Evolutionary conservation across 2,329 filamentous ascomycete species (phyloP).

Genomic region (Colletotrichum sp.): DNA sequence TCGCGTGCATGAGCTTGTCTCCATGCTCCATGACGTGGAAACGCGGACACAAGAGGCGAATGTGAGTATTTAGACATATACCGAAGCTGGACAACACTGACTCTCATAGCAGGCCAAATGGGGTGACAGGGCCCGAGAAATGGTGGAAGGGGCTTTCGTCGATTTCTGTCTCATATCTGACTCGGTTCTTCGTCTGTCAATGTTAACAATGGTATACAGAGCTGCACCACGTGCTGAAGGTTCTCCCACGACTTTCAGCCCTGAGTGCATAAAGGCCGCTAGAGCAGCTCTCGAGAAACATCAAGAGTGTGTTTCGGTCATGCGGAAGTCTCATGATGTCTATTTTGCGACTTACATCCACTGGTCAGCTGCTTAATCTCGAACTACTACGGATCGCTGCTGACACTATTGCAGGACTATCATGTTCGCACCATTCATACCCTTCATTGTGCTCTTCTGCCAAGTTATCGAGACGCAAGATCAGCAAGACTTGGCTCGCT

Average conservation of each 20-base stretch:
- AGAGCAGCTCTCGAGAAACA: constrained; percentile 45
- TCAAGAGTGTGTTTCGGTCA: constrained; percentile 42
- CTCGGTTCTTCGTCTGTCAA: constrained; percentile 44
- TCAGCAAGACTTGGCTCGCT: constrained; percentile 46
- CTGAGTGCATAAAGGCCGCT: constrained; percentile 47
- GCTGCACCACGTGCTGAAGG: constrained; percentile 34
- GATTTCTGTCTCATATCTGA: constrained; percentile 41
- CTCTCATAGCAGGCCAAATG: not conserved
- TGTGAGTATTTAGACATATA: constrained; percentile 1
- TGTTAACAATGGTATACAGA: constrained; percentile 47
- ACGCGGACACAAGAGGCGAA: constrained; percentile 24
- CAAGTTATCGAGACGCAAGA: constrained; percentile 52
- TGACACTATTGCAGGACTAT: constrained; percentile 38
- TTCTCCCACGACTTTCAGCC: constrained; percentile 40
- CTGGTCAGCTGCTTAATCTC: constrained; percentile 37
- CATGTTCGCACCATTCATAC: constrained; percentile 58
- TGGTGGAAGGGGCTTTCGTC: constrained; percentile 30
- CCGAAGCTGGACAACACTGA: not conserved
- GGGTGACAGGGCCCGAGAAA: not conserved
- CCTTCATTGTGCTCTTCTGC: constrained; percentile 59
- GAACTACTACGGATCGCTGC: fast-evolving
- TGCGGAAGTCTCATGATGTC: constrained; percentile 37
- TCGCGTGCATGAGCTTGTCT: constrained; percentile 34
- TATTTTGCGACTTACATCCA: constrained; percentile 45
- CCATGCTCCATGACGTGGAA: constrained; percentile 36